These are phyloP conservation scores for Neoboletus subvelutipes DNA, from an alignment of 768 basidiomycete species.

Conservation along the genomic window DNA sequence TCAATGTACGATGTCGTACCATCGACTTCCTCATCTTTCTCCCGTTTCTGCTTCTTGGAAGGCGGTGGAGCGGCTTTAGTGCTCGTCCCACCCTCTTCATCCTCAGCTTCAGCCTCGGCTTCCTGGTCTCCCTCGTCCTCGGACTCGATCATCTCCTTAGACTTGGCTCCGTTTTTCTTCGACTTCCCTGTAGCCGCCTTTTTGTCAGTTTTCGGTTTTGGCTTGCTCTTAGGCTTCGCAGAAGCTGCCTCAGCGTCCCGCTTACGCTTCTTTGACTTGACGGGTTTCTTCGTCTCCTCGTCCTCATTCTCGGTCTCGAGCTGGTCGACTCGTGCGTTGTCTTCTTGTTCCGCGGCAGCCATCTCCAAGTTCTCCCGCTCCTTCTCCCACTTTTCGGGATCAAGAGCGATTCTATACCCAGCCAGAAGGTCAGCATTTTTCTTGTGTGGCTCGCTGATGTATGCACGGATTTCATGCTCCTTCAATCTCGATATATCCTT, in stretches of 20 bases:
- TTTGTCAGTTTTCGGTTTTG: conserved; percentile 47
- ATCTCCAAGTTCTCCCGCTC: conserved; percentile 37
- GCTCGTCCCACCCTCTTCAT: conserved; percentile 47
- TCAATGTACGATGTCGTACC: conserved; percentile 39
- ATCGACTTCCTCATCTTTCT: conserved; percentile 62
- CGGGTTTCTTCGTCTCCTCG: conserved; percentile 49
- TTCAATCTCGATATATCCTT: conserved; percentile 83
- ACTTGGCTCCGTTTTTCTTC: conserved; percentile 60
- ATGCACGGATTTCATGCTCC: conserved; percentile 79
- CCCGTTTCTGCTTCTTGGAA: conserved; percentile 59
- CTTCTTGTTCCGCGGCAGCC: conserved; percentile 46
- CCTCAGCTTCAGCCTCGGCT: conserved; percentile 47
- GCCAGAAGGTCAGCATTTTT: conserved; percentile 70
- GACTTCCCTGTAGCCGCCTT: conserved; percentile 32
- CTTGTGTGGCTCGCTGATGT: conserved; percentile 75
- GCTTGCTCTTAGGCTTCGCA: conserved; percentile 40
- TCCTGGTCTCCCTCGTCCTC: conserved; percentile 57
- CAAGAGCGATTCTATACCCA: conserved; percentile 73
- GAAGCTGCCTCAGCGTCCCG: conserved; percentile 53
- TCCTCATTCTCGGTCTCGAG: conserved; percentile 53
- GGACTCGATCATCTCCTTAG: conserved; percentile 63
- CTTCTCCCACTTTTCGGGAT: conserved; percentile 70
- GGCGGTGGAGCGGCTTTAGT: conserved; percentile 61
- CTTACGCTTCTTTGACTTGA: conserved; percentile 58
- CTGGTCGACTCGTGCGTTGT: conserved; percentile 66